Base-by-base conservation (phyloP, 768 basidiomycete species). In the Boletus insuetus region DNA sequence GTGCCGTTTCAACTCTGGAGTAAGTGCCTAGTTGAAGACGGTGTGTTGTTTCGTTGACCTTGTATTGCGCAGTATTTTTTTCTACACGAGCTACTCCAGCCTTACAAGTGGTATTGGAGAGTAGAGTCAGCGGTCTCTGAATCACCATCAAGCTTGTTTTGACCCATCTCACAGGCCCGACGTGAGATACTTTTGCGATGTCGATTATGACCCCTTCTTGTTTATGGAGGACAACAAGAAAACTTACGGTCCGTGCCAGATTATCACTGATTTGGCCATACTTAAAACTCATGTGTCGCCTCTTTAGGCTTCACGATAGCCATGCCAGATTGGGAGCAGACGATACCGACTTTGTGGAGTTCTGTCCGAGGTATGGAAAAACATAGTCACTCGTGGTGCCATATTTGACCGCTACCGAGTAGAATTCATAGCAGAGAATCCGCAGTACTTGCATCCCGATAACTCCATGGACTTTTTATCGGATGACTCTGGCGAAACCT, bases 1-100 rank as follows among this genome's bases (percentile, higher is more conserved):
- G 87, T 89, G 87, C 66, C 77, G 87, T 37, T 89, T 82, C 71
- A 86, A 87, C 68, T 87, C 84, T 1, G 86, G 84, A 2, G 83
- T 84, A 59, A 56, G 80, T 67, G 26, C 11, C 31, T 35, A 39
- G n/a, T 41, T 41, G 12, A 35, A 38, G 14, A 2, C 16, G 17
- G 8, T 42, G 17, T 26, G 34, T 3, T 34, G 26, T 19, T 53
- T 43, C 12, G 45, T 53, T 62, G 37, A 65, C 29, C n/a, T 52
- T 38, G 53, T 51, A 20, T 31, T 31, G 26, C 31, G 8, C 46
- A 82, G 75, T 82, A 77, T 72, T 85, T 86, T 69, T 86, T 76
- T 69, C 68, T 67, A 47, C 83, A 85, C 58, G 75, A 79, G 39
- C 59, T 85, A 6, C 69, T 87, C 24, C 74, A 74, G 37, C 65